Evolutionary conservation across 208 protist genomes (phyloP), one percentile per base, ranked within the genome.

Genomic region (Crithidia sp.): DNA sequence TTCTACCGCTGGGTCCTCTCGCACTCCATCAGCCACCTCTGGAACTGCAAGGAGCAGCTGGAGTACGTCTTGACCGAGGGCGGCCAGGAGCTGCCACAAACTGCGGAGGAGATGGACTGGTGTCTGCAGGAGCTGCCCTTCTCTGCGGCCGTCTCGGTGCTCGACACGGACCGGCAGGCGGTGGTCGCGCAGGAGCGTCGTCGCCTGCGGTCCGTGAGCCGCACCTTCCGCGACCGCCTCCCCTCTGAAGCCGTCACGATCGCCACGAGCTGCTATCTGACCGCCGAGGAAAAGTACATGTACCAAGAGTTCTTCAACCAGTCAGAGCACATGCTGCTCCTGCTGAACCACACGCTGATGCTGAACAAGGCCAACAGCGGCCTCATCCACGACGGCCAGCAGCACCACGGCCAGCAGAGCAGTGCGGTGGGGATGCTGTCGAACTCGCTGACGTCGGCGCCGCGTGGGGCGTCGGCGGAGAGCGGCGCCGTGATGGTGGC

Each of bases 281-380:
- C 75, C 4, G 5, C 77, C 4, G 89, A 94, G 79, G 91, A 96
- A 71, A 94, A 92, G 84, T 94, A 91, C 74, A 82, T 83, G 76
- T 96, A 93, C 72, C 91, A 96, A 77, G 88, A 94, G 82, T 89
- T 86, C 56, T 93, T 88, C 77, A 94, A 94, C 63, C 85, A 94
- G 70, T 87, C 91, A 28, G 89, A 96, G 78, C 89, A 96, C 79
- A 73, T 84, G 57, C 43, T 96, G 36, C 73, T 86, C 19, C 66
- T 91, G 67, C 74, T 94, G 37, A 81, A 88, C 67, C 89, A 94
- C 56, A 76, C 85, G 2, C 40, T 78, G 44, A 77, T 90, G 67
- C 59, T 91, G 10, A 81, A 74, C 54, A 81, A 71, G 71, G 66
- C 75, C 53, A 67, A 71, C 59, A 60, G 52, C 68, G 49, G 17